Evolutionary conservation across 805 yeast genomes (phyloP).

Genomic region (Kazachstania bromeliacearum): DNA sequence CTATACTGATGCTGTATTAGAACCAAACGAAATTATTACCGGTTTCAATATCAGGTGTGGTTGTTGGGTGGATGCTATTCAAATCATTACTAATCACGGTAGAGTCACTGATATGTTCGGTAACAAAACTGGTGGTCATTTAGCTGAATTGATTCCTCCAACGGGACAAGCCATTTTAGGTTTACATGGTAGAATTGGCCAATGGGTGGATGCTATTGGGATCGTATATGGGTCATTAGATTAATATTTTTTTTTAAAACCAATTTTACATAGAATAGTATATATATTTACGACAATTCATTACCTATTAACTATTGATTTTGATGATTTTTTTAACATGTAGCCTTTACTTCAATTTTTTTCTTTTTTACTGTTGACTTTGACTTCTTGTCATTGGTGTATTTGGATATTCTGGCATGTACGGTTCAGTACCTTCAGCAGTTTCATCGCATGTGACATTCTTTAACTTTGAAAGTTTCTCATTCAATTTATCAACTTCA

Average conservation of each 20-base stretch:
- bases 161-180: constrained; percentile 55
- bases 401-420: not conserved
- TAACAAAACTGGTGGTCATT: constrained; percentile 57
- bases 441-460: not conserved
- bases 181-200: constrained; percentile 54
- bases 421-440: constrained; percentile 1
- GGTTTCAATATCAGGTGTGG: constrained; percentile 66
- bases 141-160: constrained; percentile 55
- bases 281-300: no score
- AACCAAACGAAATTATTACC: constrained; percentile 47
- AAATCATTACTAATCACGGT: constrained; percentile 53
- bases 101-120: constrained; percentile 54
- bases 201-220: constrained; percentile 72
- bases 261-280: no score
- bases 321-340: no score
- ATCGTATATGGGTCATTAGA: constrained; percentile 39
- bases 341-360: no score
- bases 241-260: not conserved
- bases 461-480: constrained; percentile 23
- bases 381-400: constrained; percentile 12
- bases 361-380: constrained; percentile 8
- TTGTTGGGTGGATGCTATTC: constrained; percentile 83
- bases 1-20: constrained; percentile 48
- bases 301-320: no score
- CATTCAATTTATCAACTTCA: constrained; percentile 26